phyloP scores from a whole-genome alignment of 2,329 filamentous ascomycete genomes.

The Fusarium sp. region DNA sequence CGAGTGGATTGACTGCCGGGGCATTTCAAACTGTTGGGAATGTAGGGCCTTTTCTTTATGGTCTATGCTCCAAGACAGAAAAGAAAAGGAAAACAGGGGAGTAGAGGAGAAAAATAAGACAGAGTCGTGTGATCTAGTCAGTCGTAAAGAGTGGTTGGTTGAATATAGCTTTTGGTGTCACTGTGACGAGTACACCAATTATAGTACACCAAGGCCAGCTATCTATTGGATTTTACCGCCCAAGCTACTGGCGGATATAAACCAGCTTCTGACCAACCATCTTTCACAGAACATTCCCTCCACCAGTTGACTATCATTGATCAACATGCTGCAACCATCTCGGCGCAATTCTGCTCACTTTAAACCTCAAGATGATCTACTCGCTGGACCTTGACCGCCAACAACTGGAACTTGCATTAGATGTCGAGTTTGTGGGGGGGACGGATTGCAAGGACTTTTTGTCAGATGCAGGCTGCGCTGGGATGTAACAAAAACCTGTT shows the following conservation, averaged over 20 bases:
- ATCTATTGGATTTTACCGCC: conserved; percentile 18
- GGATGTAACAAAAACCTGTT: conserved; percentile 18
- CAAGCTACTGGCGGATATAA: conserved; percentile 6
- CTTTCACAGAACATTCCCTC: conserved; percentile 28
- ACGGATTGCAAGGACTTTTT: conserved; percentile 20
- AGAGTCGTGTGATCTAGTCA: conserved; percentile 8
- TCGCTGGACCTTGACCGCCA: conserved; percentile 18
- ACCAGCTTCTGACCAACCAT: conserved; percentile 25
- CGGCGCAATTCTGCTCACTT: background rate
- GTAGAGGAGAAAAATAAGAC: no score
- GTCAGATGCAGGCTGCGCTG: conserved; percentile 7
- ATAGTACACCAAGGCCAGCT: conserved; percentile 10
- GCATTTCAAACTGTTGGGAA: conserved; percentile 31
- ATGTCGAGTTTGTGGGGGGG: background rate
- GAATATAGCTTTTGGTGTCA: conserved; percentile 8
- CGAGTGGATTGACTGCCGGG: conserved; percentile 9
- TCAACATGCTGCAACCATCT: conserved; percentile 20
- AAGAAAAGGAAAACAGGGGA: background rate
- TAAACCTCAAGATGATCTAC: background rate
- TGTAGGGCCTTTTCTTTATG: conserved; percentile 1
- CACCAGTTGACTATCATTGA: conserved; percentile 5
- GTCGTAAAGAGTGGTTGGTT: conserved; percentile 13
- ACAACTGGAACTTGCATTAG: background rate
- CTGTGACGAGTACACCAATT: conserved; percentile 27
- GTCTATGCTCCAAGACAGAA: no score